Conservation (phyloP, 768 basidiomycete genomes). For the Tylopilus subfusipes region DNA sequence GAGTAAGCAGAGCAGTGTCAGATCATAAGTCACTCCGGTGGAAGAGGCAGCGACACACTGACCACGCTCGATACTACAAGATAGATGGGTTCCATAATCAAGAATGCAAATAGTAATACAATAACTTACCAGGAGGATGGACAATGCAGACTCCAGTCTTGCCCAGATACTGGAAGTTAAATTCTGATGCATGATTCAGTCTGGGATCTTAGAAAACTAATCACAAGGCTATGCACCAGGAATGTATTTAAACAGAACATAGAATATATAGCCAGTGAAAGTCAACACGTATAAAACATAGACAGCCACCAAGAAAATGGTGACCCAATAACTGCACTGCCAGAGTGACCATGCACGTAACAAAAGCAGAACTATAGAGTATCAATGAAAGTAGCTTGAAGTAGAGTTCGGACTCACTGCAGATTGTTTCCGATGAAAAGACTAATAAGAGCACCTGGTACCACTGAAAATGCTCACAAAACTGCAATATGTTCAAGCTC, state of each 20-base stretch:
- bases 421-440: conserved; percentile 8
- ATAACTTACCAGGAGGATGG: neutral
- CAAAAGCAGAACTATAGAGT: conserved; percentile 13
- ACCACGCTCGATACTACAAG: neutral
- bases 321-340: conserved; percentile 6
- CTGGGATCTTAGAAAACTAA: neutral
- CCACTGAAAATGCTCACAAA: conserved; percentile 9
- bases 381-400: neutral
- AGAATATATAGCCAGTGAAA: neutral
- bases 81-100: neutral
- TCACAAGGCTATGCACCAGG: neutral
- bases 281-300: conserved; percentile 13
- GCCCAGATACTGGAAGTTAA: neutral
- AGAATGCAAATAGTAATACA: neutral
- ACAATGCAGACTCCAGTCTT: conserved; percentile 1
- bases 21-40: neutral
- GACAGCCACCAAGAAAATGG: conserved; percentile 1
- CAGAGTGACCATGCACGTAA: conserved; percentile 22
- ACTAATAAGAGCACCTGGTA: neutral
- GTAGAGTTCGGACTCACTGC: conserved; percentile 5
- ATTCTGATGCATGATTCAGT: neutral
- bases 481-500: neutral
- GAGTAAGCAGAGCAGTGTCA: neutral
- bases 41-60: neutral
- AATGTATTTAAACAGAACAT: neutral